Percentiles rank a stretch among this genome's conserved stretches.
Evolutionary conservation across 495 filamentous ascomycete species (phyloP).

Genomic region (Apiosordaria backusii): DNA sequence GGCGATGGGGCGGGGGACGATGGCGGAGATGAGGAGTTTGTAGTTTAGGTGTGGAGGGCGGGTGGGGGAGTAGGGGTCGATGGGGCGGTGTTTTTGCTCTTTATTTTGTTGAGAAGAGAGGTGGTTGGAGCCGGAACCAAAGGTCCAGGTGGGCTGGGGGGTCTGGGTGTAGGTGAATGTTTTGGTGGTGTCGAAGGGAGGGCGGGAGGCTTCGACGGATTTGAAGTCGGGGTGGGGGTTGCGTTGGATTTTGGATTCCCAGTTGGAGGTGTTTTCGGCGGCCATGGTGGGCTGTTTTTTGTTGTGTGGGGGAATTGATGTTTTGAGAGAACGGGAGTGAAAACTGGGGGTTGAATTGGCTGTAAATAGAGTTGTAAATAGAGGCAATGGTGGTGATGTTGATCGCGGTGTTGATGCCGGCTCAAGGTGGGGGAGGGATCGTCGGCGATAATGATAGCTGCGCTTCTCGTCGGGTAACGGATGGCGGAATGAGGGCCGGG

Average conservation of each 20-base stretch:
- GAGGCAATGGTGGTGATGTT: not conserved
- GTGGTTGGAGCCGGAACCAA: conserved; percentile 68
- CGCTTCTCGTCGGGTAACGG: conserved; percentile 29
- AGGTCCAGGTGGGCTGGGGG: conserved; percentile 68
- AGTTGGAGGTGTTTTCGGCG: conserved; percentile 27
- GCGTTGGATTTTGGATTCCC: conserved; percentile 51
- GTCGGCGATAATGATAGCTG: not conserved
- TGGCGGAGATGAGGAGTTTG: conserved; percentile 83
- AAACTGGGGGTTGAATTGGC: not conserved
- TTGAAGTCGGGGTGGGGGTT: conserved; percentile 76
- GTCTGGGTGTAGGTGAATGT: conserved; percentile 65
- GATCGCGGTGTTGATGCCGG: not conserved
- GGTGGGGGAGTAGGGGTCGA: conserved; percentile 75
- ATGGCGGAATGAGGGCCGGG: conserved; percentile 19
- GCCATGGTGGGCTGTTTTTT: conserved; percentile 31
- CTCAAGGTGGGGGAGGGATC: conserved; percentile 20
- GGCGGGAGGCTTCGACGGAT: conserved; percentile 67
- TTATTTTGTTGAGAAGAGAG: conserved; percentile 35
- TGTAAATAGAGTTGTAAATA: not conserved
- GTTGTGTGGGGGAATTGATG: not conserved
- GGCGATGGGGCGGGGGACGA: conserved; percentile 75
- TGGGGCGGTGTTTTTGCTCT: conserved; percentile 62
- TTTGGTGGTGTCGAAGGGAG: conserved; percentile 55
- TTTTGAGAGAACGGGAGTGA: not conserved
- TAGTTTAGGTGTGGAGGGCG: conserved; percentile 74